A percentile compares a stretch with the other conserved stretches of the same genome.
Conservation (phyloP, 441 rosid species). For the Populus hybrid region DNA sequence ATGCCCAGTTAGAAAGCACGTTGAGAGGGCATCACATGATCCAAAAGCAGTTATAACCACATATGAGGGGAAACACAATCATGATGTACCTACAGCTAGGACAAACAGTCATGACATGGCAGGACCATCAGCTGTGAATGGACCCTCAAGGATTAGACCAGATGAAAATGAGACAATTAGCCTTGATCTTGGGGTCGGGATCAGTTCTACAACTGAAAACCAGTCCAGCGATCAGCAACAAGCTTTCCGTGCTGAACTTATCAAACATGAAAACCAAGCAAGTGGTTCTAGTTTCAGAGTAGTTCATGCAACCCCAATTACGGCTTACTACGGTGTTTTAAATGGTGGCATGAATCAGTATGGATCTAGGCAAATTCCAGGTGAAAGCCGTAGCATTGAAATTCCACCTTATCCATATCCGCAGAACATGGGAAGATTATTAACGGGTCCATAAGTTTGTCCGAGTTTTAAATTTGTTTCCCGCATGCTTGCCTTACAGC, state of each 20-base stretch:
- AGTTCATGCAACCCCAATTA: conserved; percentile 41
- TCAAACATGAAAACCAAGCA: conserved; percentile 32
- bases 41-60: conserved; percentile 97
- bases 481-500: conserved; percentile 17
- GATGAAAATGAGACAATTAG: conserved; percentile 63
- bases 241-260: conserved; percentile 29
- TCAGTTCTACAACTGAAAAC: conserved; percentile 48
- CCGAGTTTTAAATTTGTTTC: conserved; percentile 18
- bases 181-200: conserved; percentile 94
- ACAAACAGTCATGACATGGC: conserved; percentile 56
- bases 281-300: conserved; percentile 49
- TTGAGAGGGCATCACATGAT: conserved; percentile 39
- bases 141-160: conserved; percentile 42
- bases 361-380: conserved; percentile 45
- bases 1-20: conserved; percentile 86
- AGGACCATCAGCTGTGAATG: conserved; percentile 35
- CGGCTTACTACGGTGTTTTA: conserved; percentile 48
- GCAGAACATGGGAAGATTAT: conserved; percentile 68
- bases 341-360: conserved; percentile 52
- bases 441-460: conserved; percentile 62
- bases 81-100: conserved; percentile 81
- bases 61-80: conserved; percentile 96
- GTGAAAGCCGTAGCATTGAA: conserved; percentile 41
- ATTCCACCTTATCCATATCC: conserved; percentile 54
- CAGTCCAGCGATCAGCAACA: conserved; percentile 46